Base-by-base conservation (phyloP, 305 asterid species). In the Plantago coronopus region DNA sequence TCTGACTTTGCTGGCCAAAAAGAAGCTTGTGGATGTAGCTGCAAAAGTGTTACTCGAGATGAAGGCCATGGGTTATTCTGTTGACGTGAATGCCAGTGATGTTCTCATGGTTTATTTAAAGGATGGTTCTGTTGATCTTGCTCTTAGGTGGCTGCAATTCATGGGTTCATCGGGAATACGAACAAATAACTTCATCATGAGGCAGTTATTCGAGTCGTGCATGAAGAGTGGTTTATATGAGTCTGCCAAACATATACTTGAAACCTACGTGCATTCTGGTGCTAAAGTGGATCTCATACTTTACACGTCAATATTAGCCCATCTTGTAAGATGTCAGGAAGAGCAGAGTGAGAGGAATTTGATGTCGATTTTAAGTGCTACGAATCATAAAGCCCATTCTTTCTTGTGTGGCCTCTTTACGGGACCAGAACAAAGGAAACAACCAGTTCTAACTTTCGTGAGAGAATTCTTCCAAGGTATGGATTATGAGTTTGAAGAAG, bases 51-150 rank as follows among this genome's bases (percentile, higher is more conserved):
- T 87, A 73, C 96, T 93, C 57, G 99, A 93, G 84, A 93, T 93
- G 97, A 93, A 93, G 79, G 74, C 88, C 49, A 83, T 87, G 96
- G 99, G 99, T 54, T 93, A 93, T 77, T 83, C 97, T 14, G 95
- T 89, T 48, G 99, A 93, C 57, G 95, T 93, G 67, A 85, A 72
- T 74, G 99, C 97, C 63, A 93, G 97, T 83, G 99, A 93, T 68
- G 95, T 89, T 59, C 77, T 93, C 59, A 89, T 93, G 97, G 86
- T 93, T 79, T 93, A 79, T 69, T 81, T 89, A 61, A 93, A 87
- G 74, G 97, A 93, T 44, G 95, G 94, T 59, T 87, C 96, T 0
- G 81, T 93, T 61, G 99, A 93, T 73, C 89, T 84, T 63, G 93
- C 97, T 57, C 72, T 93, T 77, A 89, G 88, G 74, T 93, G 99